A percentile compares a stretch with the other conserved stretches of the same genome.
phyloP scores from a whole-genome alignment of 495 filamentous ascomycete species.

The Cercophora scortea region DNA sequence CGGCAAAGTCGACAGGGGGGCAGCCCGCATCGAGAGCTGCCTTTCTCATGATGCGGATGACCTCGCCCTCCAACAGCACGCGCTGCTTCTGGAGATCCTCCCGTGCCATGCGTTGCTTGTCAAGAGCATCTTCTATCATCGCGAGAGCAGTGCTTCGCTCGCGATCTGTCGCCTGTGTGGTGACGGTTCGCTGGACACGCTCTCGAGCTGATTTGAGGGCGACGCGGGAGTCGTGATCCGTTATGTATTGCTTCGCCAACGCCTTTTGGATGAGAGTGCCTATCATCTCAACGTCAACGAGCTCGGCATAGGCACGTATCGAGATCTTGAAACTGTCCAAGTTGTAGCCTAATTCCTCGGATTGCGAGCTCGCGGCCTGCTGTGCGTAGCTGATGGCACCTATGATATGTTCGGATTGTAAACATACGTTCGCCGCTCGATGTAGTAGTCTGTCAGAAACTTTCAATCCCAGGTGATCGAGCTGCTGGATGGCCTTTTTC shows the following conservation, averaged over 20 bases:
- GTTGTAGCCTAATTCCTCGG: constrained; percentile 22
- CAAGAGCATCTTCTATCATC: constrained; percentile 9
- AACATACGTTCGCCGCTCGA: constrained; percentile 29
- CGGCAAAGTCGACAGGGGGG: constrained; percentile 13
- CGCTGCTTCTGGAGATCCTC: constrained; percentile 8
- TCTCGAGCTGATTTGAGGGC: too few species aligned
- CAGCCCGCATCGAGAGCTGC: constrained; percentile 13
- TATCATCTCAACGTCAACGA: constrained; percentile 17
- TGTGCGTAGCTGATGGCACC: constrained; percentile 27
- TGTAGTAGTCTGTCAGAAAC: constrained; percentile 24
- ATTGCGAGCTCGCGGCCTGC: constrained; percentile 19
- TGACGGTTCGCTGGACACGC: too few species aligned
- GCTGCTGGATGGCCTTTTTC: constrained; percentile 1
- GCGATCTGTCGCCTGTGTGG: too few species aligned
- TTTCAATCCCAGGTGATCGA: constrained; percentile 21
- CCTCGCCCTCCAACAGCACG: constrained; percentile 5
- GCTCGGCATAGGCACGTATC: constrained; percentile 26
- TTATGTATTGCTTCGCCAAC: too few species aligned
- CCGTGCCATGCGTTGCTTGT: constrained; percentile 3
- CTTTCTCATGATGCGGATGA: constrained; percentile 19
- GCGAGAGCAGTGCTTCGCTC: background rate
- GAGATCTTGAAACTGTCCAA: constrained; percentile 31
- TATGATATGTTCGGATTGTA: constrained; percentile 16
- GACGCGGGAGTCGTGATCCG: too few species aligned
- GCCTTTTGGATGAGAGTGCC: too few species aligned